Base-by-base conservation (phyloP, 108 stramenopile species). In the Pseudonitzschia multistriata region DNA sequence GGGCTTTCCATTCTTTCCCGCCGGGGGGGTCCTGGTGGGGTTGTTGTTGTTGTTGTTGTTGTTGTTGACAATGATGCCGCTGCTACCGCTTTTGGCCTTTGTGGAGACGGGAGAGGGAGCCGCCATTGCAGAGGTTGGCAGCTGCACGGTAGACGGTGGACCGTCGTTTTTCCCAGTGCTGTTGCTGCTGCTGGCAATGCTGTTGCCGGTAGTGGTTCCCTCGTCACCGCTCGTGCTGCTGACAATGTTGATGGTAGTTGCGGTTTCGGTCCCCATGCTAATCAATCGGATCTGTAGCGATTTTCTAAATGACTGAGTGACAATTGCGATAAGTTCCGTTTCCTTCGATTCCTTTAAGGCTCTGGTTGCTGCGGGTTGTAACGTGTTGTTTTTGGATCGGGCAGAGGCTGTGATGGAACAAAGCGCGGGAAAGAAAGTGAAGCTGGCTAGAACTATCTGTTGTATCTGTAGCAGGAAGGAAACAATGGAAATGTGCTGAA, bases 51-150 rank as follows among this genome's bases (percentile, higher is more conserved):
- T 19, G 19, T 7, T 19, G 52, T 1, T 19, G 50, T 25, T 52
- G 50, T 27, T 53, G 56, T 3, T 29, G 49, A 15, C 49, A 4
- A 17, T 49, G 49, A 19, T 8, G 50, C 1, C 8, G 24, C 11
- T 25, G 21, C 24, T 52, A 24, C 19, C 10, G 29, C 33, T 59
- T 33, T 59, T 59, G 19, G 57, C 25, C 34, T 59, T 59, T 0
- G 57, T 59, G 34, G 57, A 35, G 2, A 59, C 57, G n/a, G 57
- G 57, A 8, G 57, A 59, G 31, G 57, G 31, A 0, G 57, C 33
- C n/a, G 31, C 57, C 2, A 36, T 59, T n/a, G 57, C 57, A 34
- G 57, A 1, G 17, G 57, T 52, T 10, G 50, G 50, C 50, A 52
- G 4, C 24, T 52, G 50, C 5, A 52, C 50, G 22, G 50, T 25